Evolutionary conservation across 2,329 filamentous ascomycete species (phyloP).

Genomic region (Thelonectria discophora): DNA sequence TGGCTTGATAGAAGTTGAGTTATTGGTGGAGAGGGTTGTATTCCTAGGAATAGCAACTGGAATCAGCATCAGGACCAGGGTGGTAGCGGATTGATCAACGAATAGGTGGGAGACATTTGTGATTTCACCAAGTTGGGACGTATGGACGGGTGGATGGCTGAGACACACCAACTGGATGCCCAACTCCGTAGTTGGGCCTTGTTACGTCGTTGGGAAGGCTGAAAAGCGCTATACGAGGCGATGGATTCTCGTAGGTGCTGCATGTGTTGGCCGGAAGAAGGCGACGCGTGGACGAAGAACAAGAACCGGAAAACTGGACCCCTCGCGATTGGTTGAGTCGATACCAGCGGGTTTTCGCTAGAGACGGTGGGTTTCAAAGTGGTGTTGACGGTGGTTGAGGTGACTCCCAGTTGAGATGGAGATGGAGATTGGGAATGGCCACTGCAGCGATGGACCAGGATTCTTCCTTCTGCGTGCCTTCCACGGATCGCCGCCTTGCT

Average conservation of each 20-base stretch:
- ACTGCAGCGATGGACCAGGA: neutral
- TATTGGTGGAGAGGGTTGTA: conserved; percentile 8
- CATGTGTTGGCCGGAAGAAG: neutral
- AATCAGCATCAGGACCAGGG: conserved; percentile 1
- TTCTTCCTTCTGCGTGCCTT: neutral
- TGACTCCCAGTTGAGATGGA: neutral
- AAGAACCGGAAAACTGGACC: neutral
- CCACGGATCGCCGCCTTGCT: too few species aligned
- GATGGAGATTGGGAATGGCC: neutral
- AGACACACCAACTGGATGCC: neutral
- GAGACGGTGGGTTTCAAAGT: conserved; percentile 18
- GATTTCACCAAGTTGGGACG: too few species aligned
- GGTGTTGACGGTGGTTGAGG: conserved; percentile 11
- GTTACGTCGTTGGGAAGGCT: conserved; percentile 1
- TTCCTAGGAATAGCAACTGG: conserved; percentile 5
- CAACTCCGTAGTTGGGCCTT: conserved; percentile 2
- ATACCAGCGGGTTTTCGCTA: conserved; percentile 4
- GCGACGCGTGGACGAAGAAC: neutral
- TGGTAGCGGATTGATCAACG: neutral
- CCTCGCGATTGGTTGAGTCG: neutral
- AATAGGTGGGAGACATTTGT: neutral
- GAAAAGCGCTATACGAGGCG: conserved; percentile 5
- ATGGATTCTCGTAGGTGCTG: conserved; percentile 3
- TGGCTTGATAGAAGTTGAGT: conserved; percentile 12
- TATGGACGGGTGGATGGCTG: neutral